Evolutionary conservation across 768 basidiomycete genomes (phyloP), one percentile per base, ranked within the genome.

Genomic region (Suillus subluteus): DNA sequence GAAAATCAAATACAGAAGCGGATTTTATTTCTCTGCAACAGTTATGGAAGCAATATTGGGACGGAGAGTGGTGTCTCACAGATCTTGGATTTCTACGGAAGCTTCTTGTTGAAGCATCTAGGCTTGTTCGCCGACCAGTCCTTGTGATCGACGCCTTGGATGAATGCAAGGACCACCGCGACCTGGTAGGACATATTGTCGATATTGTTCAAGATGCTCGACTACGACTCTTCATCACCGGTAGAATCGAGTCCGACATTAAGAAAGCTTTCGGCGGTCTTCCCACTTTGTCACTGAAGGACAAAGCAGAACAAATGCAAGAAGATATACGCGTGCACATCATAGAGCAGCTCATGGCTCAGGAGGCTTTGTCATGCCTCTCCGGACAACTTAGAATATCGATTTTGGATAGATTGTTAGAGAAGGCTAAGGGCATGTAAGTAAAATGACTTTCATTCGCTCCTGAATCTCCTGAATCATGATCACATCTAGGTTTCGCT

Each of bases 131-230:
- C 32, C 37, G 26, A 23, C 67, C 69, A 30, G 48, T 64, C 0
- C 26, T 66, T 9, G 44, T 65, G 18, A 63, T 70, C 6, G 69
- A 70, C 18, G 68, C 68, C 16, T 62, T 70, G 3, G 68, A 69
- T 15, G 65, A 70, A 23, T 70, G 69, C 55, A 52, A 66, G n/a
- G 58, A 68, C 2, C 6, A 55, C 4, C 13, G 26, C 13, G 6
- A 62, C 3, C 16, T 68, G 13, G 65, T 68, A 4, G 12, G 18
- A 4, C 32, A 32, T 3, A 48, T 63, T 7, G 18, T 21, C n/a
- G 23, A 54, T 3, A 26, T 65, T 41, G 48, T 38, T 9, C 18
- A 63, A 35, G 58, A 65, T 8, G 64, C 46, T 30, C 48, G 23
- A 23, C 63, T 55, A n/a, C 62, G 56, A 18, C 8, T 68, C 15